Evolutionary conservation across 139 green algal genomes (phyloP), one percentile per base, ranked within the genome.

Genomic region (Trebouxia sp.): DNA sequence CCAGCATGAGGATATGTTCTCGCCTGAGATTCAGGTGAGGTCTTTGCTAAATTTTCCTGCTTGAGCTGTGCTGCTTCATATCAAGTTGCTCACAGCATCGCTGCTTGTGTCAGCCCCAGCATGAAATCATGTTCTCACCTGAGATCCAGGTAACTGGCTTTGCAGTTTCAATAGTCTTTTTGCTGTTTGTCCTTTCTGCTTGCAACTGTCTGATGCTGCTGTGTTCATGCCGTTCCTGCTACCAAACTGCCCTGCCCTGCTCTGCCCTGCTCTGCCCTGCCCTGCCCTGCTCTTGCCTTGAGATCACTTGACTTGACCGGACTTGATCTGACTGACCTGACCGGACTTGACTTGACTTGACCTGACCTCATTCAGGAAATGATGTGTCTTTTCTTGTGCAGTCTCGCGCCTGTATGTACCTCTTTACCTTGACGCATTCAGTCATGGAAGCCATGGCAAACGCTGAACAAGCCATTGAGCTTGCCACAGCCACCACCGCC

Each of bases 371-470:
- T n/a, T n/a, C n/a, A n/a, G n/a, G n/a, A n/a, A n/a, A n/a, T n/a
- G n/a, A n/a, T n/a, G n/a, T n/a, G n/a, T n/a, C n/a, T n/a, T n/a
- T n/a, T n/a, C n/a, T n/a, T 65, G n/a, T 66, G 62, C 62, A 72
- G 62, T 72, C 62, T 30, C 42, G 62, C 20, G 62, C 62, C 9
- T 35, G 42, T 1, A 32, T 72, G 32, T 72, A 72, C 6, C 11
- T 72, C 5, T 72, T 72, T 15, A 72, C 62, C 14, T 15, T 72
- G 32, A 72, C 62, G 7, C 62, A 72, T 35, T 72, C 62, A 30
- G 62, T 72, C 35, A 72, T 72, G 62, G 62, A 72, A 72, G 62
- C 62, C 32, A 72, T 72, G 62, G 62, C 62, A 41, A 35, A 32
- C 28, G 62, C 62, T 72, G 62, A 72, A 37, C 62, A 72, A 24